These are phyloP conservation scores for Coemansia sp. DNA, from an alignment of 192 early-diverging fungal species.

Conservation along the genomic window DNA sequence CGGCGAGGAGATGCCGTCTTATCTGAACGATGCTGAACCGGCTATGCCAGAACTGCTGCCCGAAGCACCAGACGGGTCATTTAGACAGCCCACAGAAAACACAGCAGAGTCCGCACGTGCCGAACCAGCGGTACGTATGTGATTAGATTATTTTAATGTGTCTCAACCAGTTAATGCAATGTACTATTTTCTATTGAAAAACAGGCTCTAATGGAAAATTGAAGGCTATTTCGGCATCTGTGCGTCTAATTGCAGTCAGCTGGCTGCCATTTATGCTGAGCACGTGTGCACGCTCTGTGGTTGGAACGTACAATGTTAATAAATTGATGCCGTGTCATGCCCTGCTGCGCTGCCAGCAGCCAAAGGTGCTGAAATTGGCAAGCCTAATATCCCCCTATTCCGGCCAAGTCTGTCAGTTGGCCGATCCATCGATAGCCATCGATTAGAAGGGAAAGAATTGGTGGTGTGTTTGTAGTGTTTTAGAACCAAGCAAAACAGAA, in stretches of 20 bases:
- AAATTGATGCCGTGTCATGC: not conserved
- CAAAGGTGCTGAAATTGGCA: conserved; percentile 1
- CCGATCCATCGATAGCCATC: conserved; percentile 11
- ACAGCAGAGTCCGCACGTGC: conserved; percentile 9
- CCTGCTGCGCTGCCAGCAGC: not conserved
- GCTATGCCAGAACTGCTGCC: conserved; percentile 45
- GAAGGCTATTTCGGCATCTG: not conserved
- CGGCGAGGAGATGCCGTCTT: conserved; percentile 54
- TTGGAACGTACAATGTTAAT: not conserved
- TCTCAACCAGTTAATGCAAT: not conserved
- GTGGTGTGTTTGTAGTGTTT: not conserved
- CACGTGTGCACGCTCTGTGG: not conserved
- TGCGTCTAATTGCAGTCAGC: not conserved
- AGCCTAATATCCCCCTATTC: conserved; percentile 1
- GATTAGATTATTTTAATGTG: not conserved
- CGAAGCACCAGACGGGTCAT: conserved; percentile 25
- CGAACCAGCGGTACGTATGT: conserved; percentile 44
- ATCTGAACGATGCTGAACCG: conserved; percentile 21
- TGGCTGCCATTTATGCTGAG: not conserved
- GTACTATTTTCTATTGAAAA: not conserved
- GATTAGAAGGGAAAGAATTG: not conserved
- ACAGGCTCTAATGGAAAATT: no score
- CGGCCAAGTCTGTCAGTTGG: not conserved
- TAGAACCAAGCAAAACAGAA: not conserved
- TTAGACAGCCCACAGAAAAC: conserved; percentile 21